Base-by-base conservation (phyloP, 805 yeast species). In the Zygosaccharomyces kombuchaensis region DNA sequence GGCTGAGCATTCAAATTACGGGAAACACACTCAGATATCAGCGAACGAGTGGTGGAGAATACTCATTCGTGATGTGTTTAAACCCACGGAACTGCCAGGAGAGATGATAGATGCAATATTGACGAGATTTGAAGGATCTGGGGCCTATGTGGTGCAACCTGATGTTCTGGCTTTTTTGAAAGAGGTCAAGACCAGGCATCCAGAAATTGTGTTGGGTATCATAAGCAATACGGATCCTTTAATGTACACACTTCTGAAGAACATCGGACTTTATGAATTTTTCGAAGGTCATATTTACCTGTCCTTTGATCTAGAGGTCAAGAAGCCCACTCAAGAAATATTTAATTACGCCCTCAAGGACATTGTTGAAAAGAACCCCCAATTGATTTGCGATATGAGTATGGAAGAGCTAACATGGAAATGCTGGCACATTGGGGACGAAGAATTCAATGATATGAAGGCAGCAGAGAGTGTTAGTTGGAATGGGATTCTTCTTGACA, bases 351-450 rank as follows among this genome's bases (percentile, higher is more conserved):
- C 75, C 2, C 39, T 68, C 3, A 45, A 60, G 1, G 70, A 62
- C 42, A 46, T 65, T 29, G 44, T 51, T 4, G 51, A 48, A 2
- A 59, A 55, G 9, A 43, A 56, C 34, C 59, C 60, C 3, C 46
- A 56, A 9, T 36, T 59, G 4, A n/a, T 50, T 1, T 23, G 38
- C 2, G 50, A 43, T 19, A n/a, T 34, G 2, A 44, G 44, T 9
- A 36, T 52, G n/a, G 50, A 55, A 12, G 53, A 57, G 10, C 46
- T 65, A 42, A 48, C 57, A 25, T 40, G 45, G 8, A 50, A 55
- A 9, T 60, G 70, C 40, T 82, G 85, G 86, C 91, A 84, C 58
- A 65, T 82, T 39, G 91, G 91, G 0, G 90, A 84, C 57, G 79
- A 76, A 51, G 60, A 70, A 30, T 63, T 63, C 6, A 77, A 78